Base-by-base conservation (phyloP, 495 filamentous ascomycete genomes). In the Parathielavia hyrcaniae region DNA sequence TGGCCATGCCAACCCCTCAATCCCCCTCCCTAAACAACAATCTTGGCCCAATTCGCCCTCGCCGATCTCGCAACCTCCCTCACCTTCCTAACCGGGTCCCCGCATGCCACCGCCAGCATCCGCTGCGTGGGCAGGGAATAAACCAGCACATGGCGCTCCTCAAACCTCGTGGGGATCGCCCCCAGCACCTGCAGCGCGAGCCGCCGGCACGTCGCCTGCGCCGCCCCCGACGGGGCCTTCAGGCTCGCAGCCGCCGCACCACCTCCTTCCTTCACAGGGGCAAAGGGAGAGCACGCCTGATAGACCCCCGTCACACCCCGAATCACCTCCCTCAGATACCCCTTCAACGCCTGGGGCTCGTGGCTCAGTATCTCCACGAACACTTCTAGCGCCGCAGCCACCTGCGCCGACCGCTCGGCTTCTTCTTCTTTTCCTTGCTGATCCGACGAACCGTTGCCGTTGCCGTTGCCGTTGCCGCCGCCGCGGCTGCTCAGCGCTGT, bases 21-120 rank as follows among this genome's bases (percentile, higher is more conserved):
- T n/a, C 40, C 16, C 11, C 5, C 36, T n/a, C 14, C 11, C n/a
- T 19, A 45, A 13, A 23, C 17, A 45, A 14, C 59, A 51, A 71
- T 32, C 56, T 65, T 68, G 1, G 50, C 59, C 76, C 76, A 79
- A 23, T 63, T 71, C 55, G 61, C 69, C 60, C 76, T 73, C 17
- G 76, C 75, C 48, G 50, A 41, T 46, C 71, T 53, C 26, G 76
- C 76, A 52, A 65, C 67, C 48, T 69, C 69, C 40, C 76, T 63
- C 53, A 76, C 68, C 55, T 72, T 74, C 50, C 76, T 63, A 5
- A 74, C 74, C 35, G 73, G 60, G 60, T 79, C 73, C 3, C 75
- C 76, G 38, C 75, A 74, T 14, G 75, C 74, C 16, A 60, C 45
- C 4, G 72, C 69, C 52, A 79, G 57, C 58, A 75, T 69, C 4